These are phyloP conservation scores for Lenzites betulinus DNA, from an alignment of 768 basidiomycete species.

Conservation along the genomic window DNA sequence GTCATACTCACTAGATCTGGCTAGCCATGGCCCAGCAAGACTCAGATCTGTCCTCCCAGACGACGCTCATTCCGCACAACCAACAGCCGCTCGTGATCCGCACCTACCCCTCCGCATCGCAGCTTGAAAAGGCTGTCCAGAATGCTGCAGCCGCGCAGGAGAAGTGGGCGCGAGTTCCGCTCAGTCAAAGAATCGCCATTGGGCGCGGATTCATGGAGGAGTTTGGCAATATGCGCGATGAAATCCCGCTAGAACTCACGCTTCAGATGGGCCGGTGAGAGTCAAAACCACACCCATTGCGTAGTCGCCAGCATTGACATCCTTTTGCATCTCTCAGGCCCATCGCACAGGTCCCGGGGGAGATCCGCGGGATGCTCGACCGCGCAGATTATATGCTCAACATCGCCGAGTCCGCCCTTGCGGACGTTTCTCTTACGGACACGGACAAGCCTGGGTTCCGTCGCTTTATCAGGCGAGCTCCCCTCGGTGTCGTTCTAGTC, in stretches of 20 bases:
- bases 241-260: constrained; percentile 76
- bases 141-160: constrained; percentile 69
- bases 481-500: constrained; percentile 85
- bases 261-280: constrained; percentile 89
- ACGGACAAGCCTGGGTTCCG: constrained; percentile 84
- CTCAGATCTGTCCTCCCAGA: constrained; percentile 48
- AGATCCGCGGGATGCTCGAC: constrained; percentile 78
- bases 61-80: constrained; percentile 82
- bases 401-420: constrained; percentile 74
- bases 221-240: constrained; percentile 54
- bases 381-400: constrained; percentile 83
- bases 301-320: no score
- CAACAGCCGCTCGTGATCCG: constrained; percentile 71
- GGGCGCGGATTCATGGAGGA: constrained; percentile 69
- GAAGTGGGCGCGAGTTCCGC: constrained; percentile 61
- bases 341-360: constrained; percentile 73
- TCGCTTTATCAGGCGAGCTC: constrained; percentile 79
- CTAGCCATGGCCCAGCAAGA: background rate
- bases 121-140: constrained; percentile 63
- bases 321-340: constrained; percentile 52
- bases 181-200: constrained; percentile 67
- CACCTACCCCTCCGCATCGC: constrained; percentile 57
- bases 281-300: background rate
- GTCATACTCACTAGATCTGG: no score
- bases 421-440: constrained; percentile 71